Percentiles rank a stretch among this genome's conserved stretches.
These are phyloP conservation scores for Thalassiosira hispida DNA, from an alignment of 352 stramenopile species.

Conservation along the genomic window DNA sequence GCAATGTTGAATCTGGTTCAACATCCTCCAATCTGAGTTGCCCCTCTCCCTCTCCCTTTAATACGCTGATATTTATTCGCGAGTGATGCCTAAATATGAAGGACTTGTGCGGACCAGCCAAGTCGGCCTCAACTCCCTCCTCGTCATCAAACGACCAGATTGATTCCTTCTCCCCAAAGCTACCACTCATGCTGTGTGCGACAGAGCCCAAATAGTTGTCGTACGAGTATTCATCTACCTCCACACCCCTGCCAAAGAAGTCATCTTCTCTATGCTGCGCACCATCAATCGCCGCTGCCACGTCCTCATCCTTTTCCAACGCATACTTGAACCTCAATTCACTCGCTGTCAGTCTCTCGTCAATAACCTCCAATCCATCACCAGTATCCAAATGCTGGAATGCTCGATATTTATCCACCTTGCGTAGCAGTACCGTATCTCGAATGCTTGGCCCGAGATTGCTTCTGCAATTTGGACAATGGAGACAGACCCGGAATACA, in stretches of 20 bases:
- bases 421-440: constrained; percentile 62
- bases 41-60: constrained; percentile 1
- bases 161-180: constrained; percentile 25
- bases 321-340: constrained; percentile 36
- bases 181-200: not conserved
- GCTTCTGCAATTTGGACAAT: constrained; percentile 71
- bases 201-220: not conserved
- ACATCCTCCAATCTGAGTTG: constrained; percentile 18
- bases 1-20: constrained; percentile 60
- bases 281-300: constrained; percentile 19
- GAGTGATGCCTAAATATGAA: constrained; percentile 46
- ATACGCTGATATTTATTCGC: constrained; percentile 10
- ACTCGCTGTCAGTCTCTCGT: constrained; percentile 20
- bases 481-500: constrained; percentile 65
- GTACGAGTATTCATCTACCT: not conserved
- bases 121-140: constrained; percentile 62
- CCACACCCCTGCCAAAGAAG: constrained; percentile 24
- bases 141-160: constrained; percentile 37
- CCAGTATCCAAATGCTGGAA: constrained; percentile 11
- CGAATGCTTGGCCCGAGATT: constrained; percentile 57
- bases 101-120: constrained; percentile 49
- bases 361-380: not conserved
- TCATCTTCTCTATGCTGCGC: constrained; percentile 23
- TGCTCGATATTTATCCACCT: constrained; percentile 42
- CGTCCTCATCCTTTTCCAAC: constrained; percentile 27